Conservation (phyloP, 2,329 filamentous ascomycete genomes). For the Colletotrichum gloeosporioides region DNA sequence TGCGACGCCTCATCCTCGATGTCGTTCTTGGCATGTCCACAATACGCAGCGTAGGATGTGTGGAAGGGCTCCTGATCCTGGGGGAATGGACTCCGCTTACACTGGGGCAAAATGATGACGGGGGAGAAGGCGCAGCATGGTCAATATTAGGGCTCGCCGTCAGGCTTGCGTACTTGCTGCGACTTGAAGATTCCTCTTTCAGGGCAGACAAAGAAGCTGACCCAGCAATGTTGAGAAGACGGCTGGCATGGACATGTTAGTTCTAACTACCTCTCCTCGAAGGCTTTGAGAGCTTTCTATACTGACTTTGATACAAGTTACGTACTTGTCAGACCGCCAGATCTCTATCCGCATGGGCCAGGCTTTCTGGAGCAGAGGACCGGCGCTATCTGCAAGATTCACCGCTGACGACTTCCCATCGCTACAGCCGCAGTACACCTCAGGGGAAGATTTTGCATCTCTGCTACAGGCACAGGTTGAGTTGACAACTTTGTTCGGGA, state of each 20-base stretch:
- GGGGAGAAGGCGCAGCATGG: slow-evolving; percentile 78
- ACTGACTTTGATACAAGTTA: not conserved
- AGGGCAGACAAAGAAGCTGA: not conserved
- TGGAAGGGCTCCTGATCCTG: slow-evolving; percentile 71
- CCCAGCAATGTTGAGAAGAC: slow-evolving; percentile 45
- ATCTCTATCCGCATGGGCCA: slow-evolving; percentile 75
- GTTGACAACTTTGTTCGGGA: slow-evolving; percentile 63
- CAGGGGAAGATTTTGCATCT: slow-evolving; percentile 70
- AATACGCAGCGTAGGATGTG: slow-evolving; percentile 60
- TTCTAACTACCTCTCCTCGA: rapidly evolving
- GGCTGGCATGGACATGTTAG: slow-evolving; percentile 69
- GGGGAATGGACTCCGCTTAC: slow-evolving; percentile 76
- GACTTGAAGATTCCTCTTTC: slow-evolving; percentile 52
- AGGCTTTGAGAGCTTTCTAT: rapidly evolving
- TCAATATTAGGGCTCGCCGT: slow-evolving; percentile 77
- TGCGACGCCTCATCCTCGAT: not conserved
- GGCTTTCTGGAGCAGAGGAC: slow-evolving; percentile 76
- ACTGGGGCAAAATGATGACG: slow-evolving; percentile 64
- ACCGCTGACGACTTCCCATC: slow-evolving; percentile 72
- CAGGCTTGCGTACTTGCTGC: slow-evolving; percentile 72
- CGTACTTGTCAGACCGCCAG: slow-evolving; percentile 55
- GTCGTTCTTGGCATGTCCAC: not conserved
- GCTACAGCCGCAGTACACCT: slow-evolving; percentile 60
- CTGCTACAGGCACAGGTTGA: slow-evolving; percentile 76
- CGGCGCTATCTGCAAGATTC: slow-evolving; percentile 68